Evolutionary conservation across 2,329 filamentous ascomycete species (phyloP).

Genomic region (Penicillium sp.): DNA sequence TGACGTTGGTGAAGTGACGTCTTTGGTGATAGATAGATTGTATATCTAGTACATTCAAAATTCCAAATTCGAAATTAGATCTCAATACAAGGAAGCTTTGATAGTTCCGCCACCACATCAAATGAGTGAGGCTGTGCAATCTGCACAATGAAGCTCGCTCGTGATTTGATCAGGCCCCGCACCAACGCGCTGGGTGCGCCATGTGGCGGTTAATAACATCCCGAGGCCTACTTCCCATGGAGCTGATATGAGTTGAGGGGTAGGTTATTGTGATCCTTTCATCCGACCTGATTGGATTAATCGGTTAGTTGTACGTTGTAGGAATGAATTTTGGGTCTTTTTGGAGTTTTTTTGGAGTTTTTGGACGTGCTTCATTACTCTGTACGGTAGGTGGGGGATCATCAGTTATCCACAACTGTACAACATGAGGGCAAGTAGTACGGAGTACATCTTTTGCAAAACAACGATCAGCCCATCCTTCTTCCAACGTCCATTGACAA

Average conservation of each 20-base stretch:
- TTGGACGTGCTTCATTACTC: constrained; percentile 14
- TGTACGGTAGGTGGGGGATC: constrained; percentile 5
- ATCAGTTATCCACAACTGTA: neutral
- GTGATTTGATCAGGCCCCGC: constrained; percentile 30
- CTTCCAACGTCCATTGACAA: no score
- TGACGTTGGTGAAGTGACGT: constrained; percentile 18
- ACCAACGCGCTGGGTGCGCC: constrained; percentile 23
- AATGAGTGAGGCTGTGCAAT: constrained; percentile 33
- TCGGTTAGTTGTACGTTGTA: no score
- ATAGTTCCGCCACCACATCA: constrained; percentile 15
- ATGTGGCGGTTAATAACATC: constrained; percentile 20
- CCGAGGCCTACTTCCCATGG: neutral
- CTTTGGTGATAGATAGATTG: constrained; percentile 9
- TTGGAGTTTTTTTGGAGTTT: neutral
- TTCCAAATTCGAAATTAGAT: no score
- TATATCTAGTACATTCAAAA: no score
- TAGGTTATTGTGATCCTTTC: constrained; percentile 3
- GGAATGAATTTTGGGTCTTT: no score
- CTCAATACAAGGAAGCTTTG: constrained; percentile 1
- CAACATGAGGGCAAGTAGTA: neutral
- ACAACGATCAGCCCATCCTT: neutral
- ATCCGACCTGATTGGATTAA: neutral
- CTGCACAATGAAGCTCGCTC: constrained; percentile 6
- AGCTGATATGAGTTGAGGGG: neutral
- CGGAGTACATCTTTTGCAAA: no score